Percentiles rank a stretch among this genome's conserved stretches.
Conservation (phyloP, 2,329 filamentous ascomycete species). For the Trichophyton rubrum region DNA sequence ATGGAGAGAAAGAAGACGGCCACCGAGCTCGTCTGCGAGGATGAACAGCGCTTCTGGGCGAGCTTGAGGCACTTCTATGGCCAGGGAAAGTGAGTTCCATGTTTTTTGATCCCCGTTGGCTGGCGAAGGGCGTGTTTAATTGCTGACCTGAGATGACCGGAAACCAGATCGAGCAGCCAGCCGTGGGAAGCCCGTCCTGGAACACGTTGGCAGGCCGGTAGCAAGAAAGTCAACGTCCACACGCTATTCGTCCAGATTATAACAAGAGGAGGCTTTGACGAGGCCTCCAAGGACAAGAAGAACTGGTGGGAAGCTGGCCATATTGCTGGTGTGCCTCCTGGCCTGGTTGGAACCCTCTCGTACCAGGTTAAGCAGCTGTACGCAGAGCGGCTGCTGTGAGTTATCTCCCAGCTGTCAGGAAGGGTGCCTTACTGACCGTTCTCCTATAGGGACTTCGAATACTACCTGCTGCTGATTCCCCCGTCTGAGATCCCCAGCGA, state of each 20-base stretch:
- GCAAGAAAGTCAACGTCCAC: slow-evolving; percentile 9
- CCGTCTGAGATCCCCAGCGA: not conserved
- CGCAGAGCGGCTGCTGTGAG: slow-evolving; percentile 12
- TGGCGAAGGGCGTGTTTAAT: too few relatives aligned
- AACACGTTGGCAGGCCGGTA: slow-evolving; percentile 1
- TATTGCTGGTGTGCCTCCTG: not conserved
- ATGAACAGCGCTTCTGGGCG: slow-evolving; percentile 3
- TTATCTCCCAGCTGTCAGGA: not conserved
- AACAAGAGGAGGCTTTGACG: slow-evolving; percentile 8
- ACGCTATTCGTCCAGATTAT: slow-evolving; percentile 8
- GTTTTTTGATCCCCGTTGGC: not conserved
- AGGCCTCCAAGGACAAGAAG: slow-evolving; percentile 9
- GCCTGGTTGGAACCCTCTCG: slow-evolving; percentile 9
- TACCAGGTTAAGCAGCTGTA: slow-evolving; percentile 10
- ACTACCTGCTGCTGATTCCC: not conserved
- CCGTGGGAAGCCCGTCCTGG: not conserved
- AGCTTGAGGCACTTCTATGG: not conserved
- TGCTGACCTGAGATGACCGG: too few relatives aligned
- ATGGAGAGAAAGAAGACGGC: not conserved
- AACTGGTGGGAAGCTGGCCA: slow-evolving; percentile 10
- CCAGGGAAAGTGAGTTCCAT: not conserved
- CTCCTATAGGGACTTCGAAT: not conserved
- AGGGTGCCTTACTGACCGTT: not conserved
- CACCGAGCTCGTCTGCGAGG: not conserved
- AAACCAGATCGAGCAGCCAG: not conserved